Evolutionary conservation across 2,329 filamentous ascomycete species (phyloP).

Genomic region (Colletotrichum neosansevieriae): DNA sequence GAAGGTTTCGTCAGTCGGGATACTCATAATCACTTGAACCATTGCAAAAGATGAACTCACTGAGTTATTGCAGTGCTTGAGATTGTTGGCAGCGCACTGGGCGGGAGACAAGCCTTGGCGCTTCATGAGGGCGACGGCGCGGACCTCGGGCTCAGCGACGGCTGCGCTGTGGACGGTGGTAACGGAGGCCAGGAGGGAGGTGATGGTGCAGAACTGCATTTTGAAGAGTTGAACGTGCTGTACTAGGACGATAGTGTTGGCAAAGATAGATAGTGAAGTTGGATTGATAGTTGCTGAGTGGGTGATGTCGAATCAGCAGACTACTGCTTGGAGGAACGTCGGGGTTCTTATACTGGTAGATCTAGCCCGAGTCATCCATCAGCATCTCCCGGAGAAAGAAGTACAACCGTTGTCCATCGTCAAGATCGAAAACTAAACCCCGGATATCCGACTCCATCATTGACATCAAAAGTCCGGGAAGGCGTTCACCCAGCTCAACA

Average conservation of each 20-base stretch:
- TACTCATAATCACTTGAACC: neutral
- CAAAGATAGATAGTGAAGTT: neutral
- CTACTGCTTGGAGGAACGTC: neutral
- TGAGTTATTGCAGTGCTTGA: slow-evolving; percentile 17
- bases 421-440: too few relatives aligned
- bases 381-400: too few relatives aligned
- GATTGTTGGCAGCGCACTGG: slow-evolving; percentile 1
- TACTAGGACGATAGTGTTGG: neutral
- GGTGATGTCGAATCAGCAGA: rapidly evolving
- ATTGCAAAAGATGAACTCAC: neutral
- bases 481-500: too few relatives aligned
- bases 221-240: neutral
- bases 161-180: slow-evolving; percentile 11
- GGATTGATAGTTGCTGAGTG: neutral
- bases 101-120: slow-evolving; percentile 7
- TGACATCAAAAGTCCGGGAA: too few relatives aligned
- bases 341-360: neutral
- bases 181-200: slow-evolving; percentile 14
- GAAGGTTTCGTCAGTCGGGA: neutral
- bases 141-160: slow-evolving; percentile 1
- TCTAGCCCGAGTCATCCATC: neutral
- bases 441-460: neutral
- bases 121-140: slow-evolving; percentile 4
- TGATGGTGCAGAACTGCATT: slow-evolving; percentile 20
- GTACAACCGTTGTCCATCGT: too few relatives aligned